Evolutionary conservation across 225 moss, liverwort and hornwort species (phyloP), one percentile per base, ranked within the genome.

Genomic region (Polytrichum commune): DNA sequence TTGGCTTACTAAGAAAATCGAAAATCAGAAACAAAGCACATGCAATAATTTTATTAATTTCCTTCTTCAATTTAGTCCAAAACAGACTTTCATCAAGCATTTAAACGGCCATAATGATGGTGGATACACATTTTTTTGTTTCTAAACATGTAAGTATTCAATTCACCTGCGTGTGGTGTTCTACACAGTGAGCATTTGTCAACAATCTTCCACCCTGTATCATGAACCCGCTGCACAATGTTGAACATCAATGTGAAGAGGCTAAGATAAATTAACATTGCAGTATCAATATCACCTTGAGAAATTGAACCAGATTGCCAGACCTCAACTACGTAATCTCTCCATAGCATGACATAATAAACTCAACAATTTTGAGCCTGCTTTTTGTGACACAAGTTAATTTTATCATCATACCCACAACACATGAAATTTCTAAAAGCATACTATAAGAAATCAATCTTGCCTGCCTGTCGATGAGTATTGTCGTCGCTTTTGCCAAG

Each of bases 101-200:
- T 35, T 13, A 16, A 46, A 46, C 4, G 46, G 16, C 4, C 46
- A 13, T 16, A 46, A 46, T 46, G 10, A 46, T 10, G 0, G 46
- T 46, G 16, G 46, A 46, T 46, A 16, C 46, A 46, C 16, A 46
- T 46, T 46, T 46, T 16, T 46, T 46, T 46, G 13, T 13, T 46
- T 46, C 16, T 46, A 13, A 46, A 16, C 16, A 46, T 46, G 16
- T 46, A 46, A 46, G 16, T 46, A 46, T 3, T 54, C 26, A 53
- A 55, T 66, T 70, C 71, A 97, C 94, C 84, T 97, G 97, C 25
- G 97, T 97, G 72, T 97, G 97, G 79, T 97, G 97, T 81, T 97
- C 97, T 55, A 97, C 97, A 78, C 97, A 97, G 78, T 97, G 97
- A n/a, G 97, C 97, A 82, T 97, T 97, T 70, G 97, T 97, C 27